Conservation (phyloP, 2,329 filamentous ascomycete species). For the Colletotrichum sp. region DNA sequence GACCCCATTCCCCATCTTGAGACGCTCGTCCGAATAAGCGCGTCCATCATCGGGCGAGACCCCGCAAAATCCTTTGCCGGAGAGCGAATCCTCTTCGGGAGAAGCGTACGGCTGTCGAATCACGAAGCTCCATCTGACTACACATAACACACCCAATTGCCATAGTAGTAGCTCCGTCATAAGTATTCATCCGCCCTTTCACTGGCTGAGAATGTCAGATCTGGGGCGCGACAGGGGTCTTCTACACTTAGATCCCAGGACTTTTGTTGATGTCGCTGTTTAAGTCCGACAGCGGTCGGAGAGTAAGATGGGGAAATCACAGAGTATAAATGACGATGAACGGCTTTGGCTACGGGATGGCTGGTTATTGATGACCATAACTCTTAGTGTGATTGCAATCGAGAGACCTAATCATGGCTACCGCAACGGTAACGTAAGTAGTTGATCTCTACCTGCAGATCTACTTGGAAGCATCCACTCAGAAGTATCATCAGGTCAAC, state of each 20-base stretch:
- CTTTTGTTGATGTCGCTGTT: neutral
- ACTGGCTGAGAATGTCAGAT: neutral
- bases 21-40: neutral
- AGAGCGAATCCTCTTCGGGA: neutral
- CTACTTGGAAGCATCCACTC: neutral
- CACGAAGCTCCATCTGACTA: neutral
- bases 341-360: fast-evolving
- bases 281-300: neutral
- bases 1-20: neutral
- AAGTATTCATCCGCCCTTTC: neutral
- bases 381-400: fast-evolving
- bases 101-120: neutral
- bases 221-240: neutral
- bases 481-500: neutral
- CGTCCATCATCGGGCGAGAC: neutral
- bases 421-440: neutral
- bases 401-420: neutral
- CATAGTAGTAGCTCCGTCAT: neutral
- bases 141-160: neutral
- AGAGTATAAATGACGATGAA: neutral
- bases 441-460: neutral
- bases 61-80: neutral
- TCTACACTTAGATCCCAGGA: neutral
- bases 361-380: fast-evolving
- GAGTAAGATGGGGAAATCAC: neutral